A percentile compares a stretch with the other conserved stretches of the same genome.
Conservation (phyloP, 1,284 basidiomycete genomes). For the Ustanciosporium gigantosporum region DNA sequence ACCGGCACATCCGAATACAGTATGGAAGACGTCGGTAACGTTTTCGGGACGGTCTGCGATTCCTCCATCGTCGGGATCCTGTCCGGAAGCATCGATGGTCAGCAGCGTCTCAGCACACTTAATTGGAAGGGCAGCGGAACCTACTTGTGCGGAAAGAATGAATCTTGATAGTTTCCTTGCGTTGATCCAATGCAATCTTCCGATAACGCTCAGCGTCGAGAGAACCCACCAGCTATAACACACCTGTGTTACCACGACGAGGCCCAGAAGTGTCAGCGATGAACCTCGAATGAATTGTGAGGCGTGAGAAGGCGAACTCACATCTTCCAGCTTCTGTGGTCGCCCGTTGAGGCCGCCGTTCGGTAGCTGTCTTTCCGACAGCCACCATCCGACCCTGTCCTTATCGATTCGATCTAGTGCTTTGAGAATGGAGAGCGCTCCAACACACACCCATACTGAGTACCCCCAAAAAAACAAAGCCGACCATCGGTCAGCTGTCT, state of each 20-base stretch:
- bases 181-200: conserved; percentile 87
- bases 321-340: conserved; percentile 97
- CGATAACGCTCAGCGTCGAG: conserved; percentile 81
- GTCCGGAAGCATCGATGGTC: not conserved
- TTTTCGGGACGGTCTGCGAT: conserved; percentile 93
- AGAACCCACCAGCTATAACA: conserved; percentile 99
- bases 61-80: conserved; percentile 88
- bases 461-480: not conserved
- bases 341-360: conserved; percentile 92
- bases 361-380: conserved; percentile 87
- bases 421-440: conserved; percentile 82
- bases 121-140: conserved; percentile 26
- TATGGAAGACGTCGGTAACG: conserved; percentile 95
- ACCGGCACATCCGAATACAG: conserved; percentile 89
- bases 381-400: conserved; percentile 80
- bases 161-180: conserved; percentile 76
- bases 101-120: not conserved
- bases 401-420: conserved; percentile 67
- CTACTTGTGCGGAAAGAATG: conserved; percentile 84
- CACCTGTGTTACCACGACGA: conserved; percentile 67
- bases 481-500: not conserved
- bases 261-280: not conserved
- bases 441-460: conserved; percentile 86
- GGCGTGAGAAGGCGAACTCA: no score
- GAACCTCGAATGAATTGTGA: not conserved